Evolutionary conservation across 1,284 basidiomycete genomes (phyloP).

Genomic region (Naganishia sp.): DNA sequence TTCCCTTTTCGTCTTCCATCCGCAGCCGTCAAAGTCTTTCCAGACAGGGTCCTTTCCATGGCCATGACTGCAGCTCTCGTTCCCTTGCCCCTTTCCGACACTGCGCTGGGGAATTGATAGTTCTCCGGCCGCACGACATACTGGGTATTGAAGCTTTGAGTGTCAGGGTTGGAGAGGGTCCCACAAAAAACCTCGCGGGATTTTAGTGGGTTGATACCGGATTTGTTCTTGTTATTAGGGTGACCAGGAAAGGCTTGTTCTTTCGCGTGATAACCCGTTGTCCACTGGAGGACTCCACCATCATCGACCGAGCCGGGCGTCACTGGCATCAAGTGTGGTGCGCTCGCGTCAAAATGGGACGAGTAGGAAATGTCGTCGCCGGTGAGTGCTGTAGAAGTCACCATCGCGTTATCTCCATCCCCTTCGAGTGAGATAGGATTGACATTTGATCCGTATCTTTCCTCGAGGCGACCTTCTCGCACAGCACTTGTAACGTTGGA

Average conservation of each 20-base stretch:
- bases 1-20: background rate
- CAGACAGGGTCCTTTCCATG: background rate
- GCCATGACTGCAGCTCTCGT: slow-evolving; percentile 18
- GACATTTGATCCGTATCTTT: slow-evolving; percentile 11
- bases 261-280: slow-evolving; percentile 10
- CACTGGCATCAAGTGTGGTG: slow-evolving; percentile 29
- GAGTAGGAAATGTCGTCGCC: slow-evolving; percentile 20
- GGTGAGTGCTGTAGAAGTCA: background rate
- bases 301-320: slow-evolving; percentile 24
- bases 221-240: background rate
- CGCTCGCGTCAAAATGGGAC: slow-evolving; percentile 27
- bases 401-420: slow-evolving; percentile 12
- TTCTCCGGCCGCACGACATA: slow-evolving; percentile 15
- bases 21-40: background rate
- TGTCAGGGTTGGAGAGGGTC: slow-evolving; percentile 23
- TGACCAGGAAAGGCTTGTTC: slow-evolving; percentile 3
- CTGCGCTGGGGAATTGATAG: slow-evolving; percentile 14
- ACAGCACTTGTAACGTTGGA: slow-evolving; percentile 14
- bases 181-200: slow-evolving; percentile 17
- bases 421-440: slow-evolving; percentile 21
- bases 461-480: slow-evolving; percentile 8
- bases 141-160: background rate
- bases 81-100: slow-evolving; percentile 11
- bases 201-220: slow-evolving; percentile 26
- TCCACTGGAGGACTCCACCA: slow-evolving; percentile 15